Percentiles rank a stretch among this genome's conserved stretches.
Conservation (phyloP, 1,284 basidiomycete genomes). For the Jaminaea rosea region DNA sequence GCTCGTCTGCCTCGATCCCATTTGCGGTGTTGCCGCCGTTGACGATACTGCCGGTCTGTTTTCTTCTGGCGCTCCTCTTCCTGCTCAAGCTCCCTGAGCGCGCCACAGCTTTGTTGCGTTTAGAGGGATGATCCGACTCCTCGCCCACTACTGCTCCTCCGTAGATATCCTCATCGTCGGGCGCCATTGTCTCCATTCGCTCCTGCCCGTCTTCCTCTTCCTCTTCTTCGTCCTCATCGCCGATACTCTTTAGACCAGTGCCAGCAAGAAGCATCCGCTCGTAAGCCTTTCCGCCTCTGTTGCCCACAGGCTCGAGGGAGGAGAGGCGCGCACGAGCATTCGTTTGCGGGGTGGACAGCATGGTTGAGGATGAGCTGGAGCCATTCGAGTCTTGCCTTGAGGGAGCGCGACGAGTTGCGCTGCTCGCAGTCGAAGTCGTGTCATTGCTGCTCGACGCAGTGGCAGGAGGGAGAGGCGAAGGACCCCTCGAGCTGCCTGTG, state of each 20-base stretch:
- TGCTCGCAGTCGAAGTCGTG: no score
- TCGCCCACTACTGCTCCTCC: background rate
- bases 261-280: conserved; percentile 39
- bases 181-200: background rate
- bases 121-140: no score
- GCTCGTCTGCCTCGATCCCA: conserved; percentile 10
- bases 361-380: no score
- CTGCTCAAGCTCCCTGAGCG: background rate
- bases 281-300: conserved; percentile 33
- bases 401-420: no score
- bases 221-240: conserved; percentile 28
- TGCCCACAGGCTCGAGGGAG: conserved; percentile 26
- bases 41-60: background rate
- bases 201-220: conserved; percentile 28
- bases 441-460: no score
- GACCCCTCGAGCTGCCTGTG: no score
- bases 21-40: conserved; percentile 1
- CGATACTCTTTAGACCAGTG: conserved; percentile 25
- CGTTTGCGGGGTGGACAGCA: background rate
- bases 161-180: background rate
- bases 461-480: no score
- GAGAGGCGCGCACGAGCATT: conserved; percentile 34
- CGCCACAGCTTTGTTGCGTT: background rate
- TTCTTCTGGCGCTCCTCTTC: background rate
- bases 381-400: no score